Base-by-base conservation (phyloP, 306 rosid genomes). In the Nissolia schottii region DNA sequence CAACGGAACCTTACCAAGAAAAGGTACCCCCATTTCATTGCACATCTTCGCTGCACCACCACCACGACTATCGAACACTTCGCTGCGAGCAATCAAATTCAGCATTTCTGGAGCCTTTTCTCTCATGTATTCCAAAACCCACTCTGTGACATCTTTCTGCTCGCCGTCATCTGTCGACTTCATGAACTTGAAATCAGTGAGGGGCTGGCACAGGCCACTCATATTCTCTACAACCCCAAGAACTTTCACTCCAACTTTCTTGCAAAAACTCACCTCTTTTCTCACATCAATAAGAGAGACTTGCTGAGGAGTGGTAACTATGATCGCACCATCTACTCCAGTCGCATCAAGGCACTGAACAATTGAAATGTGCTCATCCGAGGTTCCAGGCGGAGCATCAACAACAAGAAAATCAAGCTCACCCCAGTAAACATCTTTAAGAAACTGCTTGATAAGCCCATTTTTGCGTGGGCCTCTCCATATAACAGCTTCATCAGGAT, bases 301-400 rank as follows among this genome's bases (percentile, higher is more conserved):
- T 83, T 91, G 91, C 59, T 94, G 99, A 22, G 99, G 96, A 48
- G 99, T 94, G 23, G 99, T 91, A 41, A 94, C 96, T 27, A 94
- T 85, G 80, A 94, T 86, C 74, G 99, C 92, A 55, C 99, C 97
- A 61, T 94, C 97, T 50, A 94, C 90, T 71, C 86, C 85, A 32
- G 87, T 71, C 25, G 86, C 77, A 22, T 88, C 87, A 1, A 94
- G 93, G 85, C 85, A 87, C 46, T 94, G 96, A 43, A 89, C 95
- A 41, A 91, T 87, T 14, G 96, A 83, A 73, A 91, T 94, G 67
- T 91, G 97, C 67, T 94, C 97, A 43, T 94, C 99, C 10, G 99
- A 91, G 54, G 97, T 91, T 55, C 99, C 99, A 6, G 97, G 99
- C 1, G 99, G 99, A 66, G 99, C 95, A 84, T 94, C 99, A 8